phyloP scores from a whole-genome alignment of 2,329 filamentous ascomycete genomes.

The Epichloe festucae region DNA sequence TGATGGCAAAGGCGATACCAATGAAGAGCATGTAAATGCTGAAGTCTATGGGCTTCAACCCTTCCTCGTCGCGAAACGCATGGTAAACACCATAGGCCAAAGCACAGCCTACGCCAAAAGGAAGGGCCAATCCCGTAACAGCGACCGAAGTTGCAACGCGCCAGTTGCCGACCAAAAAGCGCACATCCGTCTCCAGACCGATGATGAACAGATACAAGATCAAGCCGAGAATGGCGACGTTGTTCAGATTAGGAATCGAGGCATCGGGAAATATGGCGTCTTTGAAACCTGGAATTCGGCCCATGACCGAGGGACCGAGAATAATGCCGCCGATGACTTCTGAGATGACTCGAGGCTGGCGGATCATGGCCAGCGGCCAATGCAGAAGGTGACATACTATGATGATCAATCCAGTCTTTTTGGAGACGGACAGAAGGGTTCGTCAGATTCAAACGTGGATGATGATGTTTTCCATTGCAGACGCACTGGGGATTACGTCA shows the following conservation, averaged over 20 bases:
- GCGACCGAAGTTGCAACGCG: slow-evolving; percentile 65
- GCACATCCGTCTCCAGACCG: slow-evolving; percentile 73
- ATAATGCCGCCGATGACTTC: slow-evolving; percentile 79
- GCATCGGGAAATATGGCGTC: slow-evolving; percentile 61
- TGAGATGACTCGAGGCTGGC: slow-evolving; percentile 71
- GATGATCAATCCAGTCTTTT: slow-evolving; percentile 30
- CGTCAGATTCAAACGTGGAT: too few relatives aligned
- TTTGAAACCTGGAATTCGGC: slow-evolving; percentile 68
- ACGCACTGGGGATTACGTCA: too few relatives aligned
- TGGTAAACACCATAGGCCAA: slow-evolving; percentile 73
- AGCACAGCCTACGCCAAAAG: slow-evolving; percentile 69
- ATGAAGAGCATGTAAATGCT: slow-evolving; percentile 58
- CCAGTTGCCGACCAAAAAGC: slow-evolving; percentile 70
- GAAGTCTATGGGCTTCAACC: slow-evolving; percentile 31
- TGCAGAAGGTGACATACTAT: slow-evolving; percentile 45
- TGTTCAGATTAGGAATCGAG: slow-evolving; percentile 61
- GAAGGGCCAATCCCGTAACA: slow-evolving; percentile 64
- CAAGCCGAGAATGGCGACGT: slow-evolving; percentile 73
- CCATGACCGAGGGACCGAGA: slow-evolving; percentile 78
- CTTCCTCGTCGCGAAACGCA: slow-evolving; percentile 43
- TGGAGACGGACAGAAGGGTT: neutral
- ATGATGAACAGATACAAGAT: slow-evolving; percentile 81
- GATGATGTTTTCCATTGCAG: too few relatives aligned
- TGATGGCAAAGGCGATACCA: slow-evolving; percentile 87
- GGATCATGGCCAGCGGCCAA: slow-evolving; percentile 62